Base-by-base conservation (phyloP, 1,139 yeast genomes). In the Pichia sp. region DNA sequence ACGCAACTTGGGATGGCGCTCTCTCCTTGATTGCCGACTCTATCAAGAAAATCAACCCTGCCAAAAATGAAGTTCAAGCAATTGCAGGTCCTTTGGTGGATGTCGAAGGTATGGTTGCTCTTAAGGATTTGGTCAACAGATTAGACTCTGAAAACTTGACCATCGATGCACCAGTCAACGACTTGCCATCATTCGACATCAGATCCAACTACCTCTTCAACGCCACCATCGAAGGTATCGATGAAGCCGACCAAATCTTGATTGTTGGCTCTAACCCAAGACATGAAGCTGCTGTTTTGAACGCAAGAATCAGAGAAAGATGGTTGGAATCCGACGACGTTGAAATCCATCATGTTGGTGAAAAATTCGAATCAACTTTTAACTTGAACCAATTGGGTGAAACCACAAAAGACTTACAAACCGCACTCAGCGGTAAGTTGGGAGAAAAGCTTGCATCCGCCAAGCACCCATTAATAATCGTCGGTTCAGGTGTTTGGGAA, bases 1-100 rank as follows among this genome's bases (percentile, higher is more conserved):
- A 84, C 55, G 87, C 90, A 40, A 84, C 95, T 55, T 89, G 96
- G 96, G 95, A 88, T 70, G 92, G 87, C 70, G 96, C 95, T 44
- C 77, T 89, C 58, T 73, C 85, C 30, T 78, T 85, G 48, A 81
- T 89, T 64, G 85, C 88, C 58, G 78, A 82, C 49, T 89, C 89
- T 27, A 80, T 78, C 70, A 68, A 76, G 61, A 75, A 77, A 64
- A 70, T 84, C 54, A 73, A 78, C 58, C 93, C 92, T 57, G 72
- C 75, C 62, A 87, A 81, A 54, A 80, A 86, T 66, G 95, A 89
- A 73, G 71, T 89, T 67, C 86, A 88, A 75, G 95, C 90, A 29
- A 74, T 88, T 64, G 85, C 89, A 46, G 96, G 96, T 67, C 89
- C 93, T 48, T 77, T 89, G 60, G 80, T 83, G 45, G 96, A 89